Base-by-base conservation (phyloP, 1,284 basidiomycete species). In the Cutaneotrichosporon dermatis region DNA sequence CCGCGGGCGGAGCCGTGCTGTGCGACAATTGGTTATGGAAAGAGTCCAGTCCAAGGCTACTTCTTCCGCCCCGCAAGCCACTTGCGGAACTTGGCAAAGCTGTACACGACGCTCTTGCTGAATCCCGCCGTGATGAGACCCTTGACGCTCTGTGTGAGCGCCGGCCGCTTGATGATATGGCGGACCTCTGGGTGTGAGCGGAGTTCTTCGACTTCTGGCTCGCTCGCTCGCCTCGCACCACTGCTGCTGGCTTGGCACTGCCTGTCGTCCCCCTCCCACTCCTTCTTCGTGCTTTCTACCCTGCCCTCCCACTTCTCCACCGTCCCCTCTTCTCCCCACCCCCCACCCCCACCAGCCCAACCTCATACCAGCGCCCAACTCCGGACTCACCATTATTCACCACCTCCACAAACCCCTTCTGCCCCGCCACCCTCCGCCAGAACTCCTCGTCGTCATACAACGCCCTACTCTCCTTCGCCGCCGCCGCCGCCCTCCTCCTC, bases 101-200 rank as follows among this genome's bases (percentile, higher is more conserved):
- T 82, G 75, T 96, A 97, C 49, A 84, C 83, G 9, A 87, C 63
- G 70, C 88, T 90, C 82, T 93, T 93, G 49, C 82, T 79, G 6
- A 88, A 69, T 0, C 92, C 92, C 5, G 90, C 90, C 57, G 88
- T 92, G 15, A 89, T 82, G 55, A 96, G 73, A 7, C 93, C 93
- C 78, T 96, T 97, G 65, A 90, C 68, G 6, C 88, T 84, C 79
- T 97, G 92, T 10, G 89, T 81, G 4, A 89, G 85, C 9, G 92
- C 90, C 4, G 93, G 90, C 60, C 85, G 82, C 62, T 86, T 83
- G 54, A 96, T 92, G 70, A 94, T 93, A 34, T 79, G 77, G 43
- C 81, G 77, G 80, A 92, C 85, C 77, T 90, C 90, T 90, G 68
- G 16, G 4, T 51, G 57, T 57, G 63, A 63, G 61, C 59, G 51